Percentiles rank a stretch among this genome's conserved stretches.
Evolutionary conservation across 2,329 filamentous ascomycete genomes (phyloP).

Genomic region (Claviceps paspali): DNA sequence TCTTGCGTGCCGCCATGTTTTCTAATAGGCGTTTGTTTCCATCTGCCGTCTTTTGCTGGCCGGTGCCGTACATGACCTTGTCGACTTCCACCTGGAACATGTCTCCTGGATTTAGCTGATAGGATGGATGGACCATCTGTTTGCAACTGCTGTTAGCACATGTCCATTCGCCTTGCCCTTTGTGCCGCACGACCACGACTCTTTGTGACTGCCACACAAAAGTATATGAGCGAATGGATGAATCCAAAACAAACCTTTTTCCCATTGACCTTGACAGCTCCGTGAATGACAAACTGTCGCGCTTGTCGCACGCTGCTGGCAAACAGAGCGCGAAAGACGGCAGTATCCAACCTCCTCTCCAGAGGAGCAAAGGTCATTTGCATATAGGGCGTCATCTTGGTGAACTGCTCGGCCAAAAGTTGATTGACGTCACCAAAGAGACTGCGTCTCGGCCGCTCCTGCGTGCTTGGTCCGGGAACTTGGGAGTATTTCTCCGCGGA

Average conservation of each 20-base stretch:
- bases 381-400: conserved; percentile 67
- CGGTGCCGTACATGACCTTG: conserved; percentile 76
- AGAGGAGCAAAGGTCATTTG: conserved; percentile 89
- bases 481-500: conserved; percentile 20
- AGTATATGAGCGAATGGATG: no score
- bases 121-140: conserved; percentile 83
- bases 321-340: conserved; percentile 85
- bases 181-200: no score
- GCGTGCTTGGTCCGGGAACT: conserved; percentile 11
- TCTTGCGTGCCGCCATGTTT: conserved; percentile 14
- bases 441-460: conserved; percentile 8
- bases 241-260: conserved; percentile 57
- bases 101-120: conserved; percentile 90
- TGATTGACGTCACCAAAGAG: conserved; percentile 18
- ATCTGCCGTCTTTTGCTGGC: conserved; percentile 44
- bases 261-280: conserved; percentile 87
- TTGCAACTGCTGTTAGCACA: conserved; percentile 3
- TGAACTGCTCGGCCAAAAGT: conserved; percentile 18
- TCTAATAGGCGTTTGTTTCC: conserved; percentile 11
- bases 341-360: conserved; percentile 84
- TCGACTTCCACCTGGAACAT: conserved; percentile 94
- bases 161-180: no score
- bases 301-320: conserved; percentile 88
- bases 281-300: conserved; percentile 85
- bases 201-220: no score